A percentile compares a stretch with the other conserved stretches of the same genome.
Evolutionary conservation across 441 rosid genomes (phyloP).

Genomic region (Populus trichocarpa): DNA sequence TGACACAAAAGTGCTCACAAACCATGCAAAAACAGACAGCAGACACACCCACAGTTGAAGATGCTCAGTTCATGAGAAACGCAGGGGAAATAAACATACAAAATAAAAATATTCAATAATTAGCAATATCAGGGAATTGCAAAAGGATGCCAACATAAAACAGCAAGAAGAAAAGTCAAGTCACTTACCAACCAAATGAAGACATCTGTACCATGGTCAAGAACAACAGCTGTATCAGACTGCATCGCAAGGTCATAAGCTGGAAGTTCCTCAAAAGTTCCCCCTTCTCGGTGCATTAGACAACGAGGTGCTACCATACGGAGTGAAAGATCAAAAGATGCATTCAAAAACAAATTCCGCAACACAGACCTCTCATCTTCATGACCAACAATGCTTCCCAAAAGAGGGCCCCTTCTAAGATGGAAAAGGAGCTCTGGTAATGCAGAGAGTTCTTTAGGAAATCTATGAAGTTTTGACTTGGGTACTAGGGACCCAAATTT

Average conservation of each 20-base stretch:
- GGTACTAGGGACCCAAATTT: slow-evolving; percentile 79
- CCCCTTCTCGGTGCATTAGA: slow-evolving; percentile 94
- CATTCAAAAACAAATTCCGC: slow-evolving; percentile 76
- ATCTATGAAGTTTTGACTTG: slow-evolving; percentile 73
- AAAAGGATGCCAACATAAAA: slow-evolving; percentile 1
- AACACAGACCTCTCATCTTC: slow-evolving; percentile 94
- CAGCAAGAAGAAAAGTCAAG: slow-evolving; percentile 16
- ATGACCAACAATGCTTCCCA: slow-evolving; percentile 94
- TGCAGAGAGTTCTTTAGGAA: slow-evolving; percentile 76
- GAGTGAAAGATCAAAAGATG: slow-evolving; percentile 87
- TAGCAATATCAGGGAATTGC: background rate
- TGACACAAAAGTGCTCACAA: background rate
- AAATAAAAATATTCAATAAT: slow-evolving; percentile 9
- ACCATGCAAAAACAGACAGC: background rate
- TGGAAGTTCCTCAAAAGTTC: slow-evolving; percentile 89
- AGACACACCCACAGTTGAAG: background rate
- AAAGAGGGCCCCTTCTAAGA: slow-evolving; percentile 83
- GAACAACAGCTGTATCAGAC: slow-evolving; percentile 91
- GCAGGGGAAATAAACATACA: slow-evolving; percentile 4
- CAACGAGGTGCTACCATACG: slow-evolving; percentile 95
- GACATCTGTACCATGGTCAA: slow-evolving; percentile 96
- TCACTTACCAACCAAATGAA: slow-evolving; percentile 95
- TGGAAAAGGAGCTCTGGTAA: slow-evolving; percentile 87
- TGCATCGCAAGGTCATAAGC: slow-evolving; percentile 95
- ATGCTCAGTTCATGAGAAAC: slow-evolving; percentile 12